Percentiles rank a stretch among this genome's conserved stretches.
phyloP scores from a whole-genome alignment of 1,284 basidiomycete species.

The Lentinus polychrous region DNA sequence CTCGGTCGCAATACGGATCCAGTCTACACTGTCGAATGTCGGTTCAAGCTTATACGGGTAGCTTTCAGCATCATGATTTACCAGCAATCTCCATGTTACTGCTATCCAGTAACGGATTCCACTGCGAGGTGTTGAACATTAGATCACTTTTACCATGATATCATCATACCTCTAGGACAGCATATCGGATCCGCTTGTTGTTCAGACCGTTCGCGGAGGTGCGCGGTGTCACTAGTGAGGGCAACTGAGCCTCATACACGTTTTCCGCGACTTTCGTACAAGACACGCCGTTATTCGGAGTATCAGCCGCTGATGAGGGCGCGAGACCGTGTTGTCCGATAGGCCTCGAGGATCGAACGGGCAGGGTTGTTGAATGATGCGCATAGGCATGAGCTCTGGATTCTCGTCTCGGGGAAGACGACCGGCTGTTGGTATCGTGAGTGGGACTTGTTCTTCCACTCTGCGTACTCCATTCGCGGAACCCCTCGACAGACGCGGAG shows the following conservation, averaged over 20 bases:
- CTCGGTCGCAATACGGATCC: slow-evolving; percentile 85
- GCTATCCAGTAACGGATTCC: slow-evolving; percentile 82
- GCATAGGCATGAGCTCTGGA: slow-evolving; percentile 11
- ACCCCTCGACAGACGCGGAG: slow-evolving; percentile 64
- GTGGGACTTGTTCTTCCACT: slow-evolving; percentile 45
- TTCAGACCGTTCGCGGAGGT: slow-evolving; percentile 55
- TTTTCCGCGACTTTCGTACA: slow-evolving; percentile 50
- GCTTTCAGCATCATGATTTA: slow-evolving; percentile 22
- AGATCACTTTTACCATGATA: background rate
- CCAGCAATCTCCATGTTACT: slow-evolving; percentile 80
- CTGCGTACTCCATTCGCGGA: slow-evolving; percentile 56
- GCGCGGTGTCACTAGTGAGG: slow-evolving; percentile 70
- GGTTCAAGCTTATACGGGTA: slow-evolving; percentile 13
- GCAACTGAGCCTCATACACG: slow-evolving; percentile 64
- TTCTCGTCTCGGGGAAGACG: slow-evolving; percentile 17
- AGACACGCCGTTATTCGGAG: slow-evolving; percentile 27
- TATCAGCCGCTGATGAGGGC: slow-evolving; percentile 27
- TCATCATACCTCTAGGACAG: slow-evolving; percentile 62
- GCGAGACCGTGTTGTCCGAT: slow-evolving; percentile 40
- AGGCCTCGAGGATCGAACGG: slow-evolving; percentile 66
- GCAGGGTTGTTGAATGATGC: slow-evolving; percentile 43
- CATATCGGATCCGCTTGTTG: slow-evolving; percentile 72
- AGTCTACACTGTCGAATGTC: slow-evolving; percentile 45
- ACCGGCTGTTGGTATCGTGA: slow-evolving; percentile 10
- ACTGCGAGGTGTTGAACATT: slow-evolving; percentile 36